Evolutionary conservation across 106 monocot species (phyloP), one percentile per base, ranked within the genome.

Genomic region (Platanthera guangdongensis): DNA sequence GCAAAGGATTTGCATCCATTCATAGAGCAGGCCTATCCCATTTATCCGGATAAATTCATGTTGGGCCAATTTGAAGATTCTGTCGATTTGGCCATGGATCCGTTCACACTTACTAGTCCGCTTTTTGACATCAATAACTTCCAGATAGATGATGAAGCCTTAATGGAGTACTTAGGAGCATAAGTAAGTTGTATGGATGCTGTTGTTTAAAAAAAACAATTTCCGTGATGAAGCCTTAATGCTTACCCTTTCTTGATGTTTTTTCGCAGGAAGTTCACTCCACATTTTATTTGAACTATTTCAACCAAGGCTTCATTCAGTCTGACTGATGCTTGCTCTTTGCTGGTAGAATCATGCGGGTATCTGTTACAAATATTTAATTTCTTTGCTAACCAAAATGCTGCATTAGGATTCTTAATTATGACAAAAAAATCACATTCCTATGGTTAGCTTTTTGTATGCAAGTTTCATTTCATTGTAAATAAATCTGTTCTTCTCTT

Each of bases 91-190:
- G 78, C 85, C 8, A 74, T 84, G 5, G 82, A 92, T 82, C 86
- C 81, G 53, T 80, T 75, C 7, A 82, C 88, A 46, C 74, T 83
- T 28, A 76, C 72, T 47, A 95, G 91, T 55, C 87, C 92, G 63
- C 68, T 92, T 30, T 77, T 80, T 57, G 82, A 84, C 52, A 74
- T 93, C 59, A 90, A 90, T 64, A 87, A 90, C 51, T 84, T 85
- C 78, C 81, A 92, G 11, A 57, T 57, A 68, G 79, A 81, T 73
- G 95, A 90, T 73, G 90, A 92, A 59, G 90, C 88, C 74, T 67
- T 92, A 39, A 88, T 95, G 88, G 90, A 88, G 52, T 95, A 91
- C 69, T 81, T 92, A 80, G 94, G 94, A 82, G 84, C 91, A 82
- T 94, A 89, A 77, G 68, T 73, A 75, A 81, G 86, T 82, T 32